Evolutionary conservation across 2,329 filamentous ascomycete species (phyloP), one percentile per base, ranked within the genome.

Genomic region (Cercospora berteroae): DNA sequence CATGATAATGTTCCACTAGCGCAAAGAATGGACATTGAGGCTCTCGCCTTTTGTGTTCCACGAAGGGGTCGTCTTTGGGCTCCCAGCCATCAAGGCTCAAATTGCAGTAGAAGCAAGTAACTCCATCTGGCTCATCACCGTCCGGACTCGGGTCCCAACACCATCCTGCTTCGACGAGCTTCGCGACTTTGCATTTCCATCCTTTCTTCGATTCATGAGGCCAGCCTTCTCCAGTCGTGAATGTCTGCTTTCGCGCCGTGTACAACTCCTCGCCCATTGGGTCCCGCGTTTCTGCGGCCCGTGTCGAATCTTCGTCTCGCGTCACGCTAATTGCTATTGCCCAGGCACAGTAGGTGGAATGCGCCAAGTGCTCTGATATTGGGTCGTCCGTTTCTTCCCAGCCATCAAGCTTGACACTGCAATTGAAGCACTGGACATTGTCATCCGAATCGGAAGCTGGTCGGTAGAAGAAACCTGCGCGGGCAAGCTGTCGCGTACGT

Each of bases 81-180:
- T 98, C 95, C 95, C 96, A 99, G 6, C 93, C 93, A 78, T 98
- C 94, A 10, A 99, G 85, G 10, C 90, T 93, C 16, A 98, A 81
- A 66, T 91, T 88, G 81, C 95, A 99, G 80, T 98, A 97, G 29
- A 91, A 86, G 77, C 95, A 99, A 10, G 91, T 95, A 9, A 92
- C 92, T 81, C 94, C 92, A 78, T 99, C 95, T 31, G 65, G 63
- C 71, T 95, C 90, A 12, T 89, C 92, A 52, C 94, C 93, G 7
- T 74, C 70, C 52, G 87, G 81, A 5, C 88, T 92, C 0, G 95
- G 94, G 25, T 93, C 96, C 80, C 94, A 97, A 77, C 91, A 93
- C 94, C 94, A 99, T 10, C 95, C 95, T 29, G 93, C 92, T 71
- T 94, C 92, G 36, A 92, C 92, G 82, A 98, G 89, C 89, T 96